Evolutionary conservation across 805 yeast genomes (phyloP), one percentile per base, ranked within the genome.

Genomic region (Saccharomyces jurei): DNA sequence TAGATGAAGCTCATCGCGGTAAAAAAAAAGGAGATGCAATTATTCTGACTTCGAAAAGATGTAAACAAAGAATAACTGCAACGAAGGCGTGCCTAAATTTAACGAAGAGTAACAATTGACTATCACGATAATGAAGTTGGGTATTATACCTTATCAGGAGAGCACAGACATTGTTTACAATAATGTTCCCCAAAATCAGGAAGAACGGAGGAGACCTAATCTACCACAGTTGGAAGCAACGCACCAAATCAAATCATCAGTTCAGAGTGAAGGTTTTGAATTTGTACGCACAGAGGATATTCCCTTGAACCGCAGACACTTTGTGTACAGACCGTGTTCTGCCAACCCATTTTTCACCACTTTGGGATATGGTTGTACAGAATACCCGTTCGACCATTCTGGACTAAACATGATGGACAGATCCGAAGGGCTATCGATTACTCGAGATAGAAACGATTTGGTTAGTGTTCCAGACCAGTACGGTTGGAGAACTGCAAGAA

Each of bases 401-500:
- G 70, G 71, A 1, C 63, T 67, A 50, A 65, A 60, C 53, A 41
- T 63, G 17, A 66, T 64, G 68, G 97, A 91, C 68, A 72, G 89
- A 56, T 79, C 92, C 0, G 79, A 76, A 9, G 86, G 84, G 0
- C 73, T 84, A 0, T 66, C 72, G 17, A 57, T 82, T 1, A 69
- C 72, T 48, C 71, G 73, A n/a, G 62, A 68, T 13, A 36, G 56
- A 2, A 67, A 65, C 41, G 60, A 59, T 29, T 62, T 66, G n/a
- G 59, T 68, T 0, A 65, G 74, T 3, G 84, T 84, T 0, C 78
- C 87, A 0, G 80, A 89, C 1, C 70, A 71, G 4, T 77, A 75
- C 51, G 97, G 97, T 0, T 94, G 96, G 90, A 75, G 94, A 58
- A 82, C 88, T 32, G 81, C 82, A 0, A 71, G 97, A 49, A 77